Evolutionary conservation across 192 early-diverging fungal genomes (phyloP), one percentile per base, ranked within the genome.

Genomic region (Thamnidium elegans): DNA sequence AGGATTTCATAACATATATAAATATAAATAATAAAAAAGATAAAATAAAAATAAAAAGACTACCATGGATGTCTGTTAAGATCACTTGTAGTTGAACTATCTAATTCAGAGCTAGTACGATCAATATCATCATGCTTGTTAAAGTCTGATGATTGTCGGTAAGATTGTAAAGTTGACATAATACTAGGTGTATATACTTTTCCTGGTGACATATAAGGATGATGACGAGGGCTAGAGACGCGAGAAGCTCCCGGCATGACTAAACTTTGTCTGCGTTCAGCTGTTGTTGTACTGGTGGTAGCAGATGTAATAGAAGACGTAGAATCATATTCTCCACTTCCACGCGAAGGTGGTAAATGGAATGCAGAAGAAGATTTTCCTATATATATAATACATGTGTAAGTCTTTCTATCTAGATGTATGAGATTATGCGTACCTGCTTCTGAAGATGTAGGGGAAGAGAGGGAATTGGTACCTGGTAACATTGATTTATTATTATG

Each of bases 291-390:
- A 39, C 36, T 39, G 4, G 1, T 39, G 2, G 26, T 26, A 26
- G 2, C 1, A 7, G 55, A 56, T 15, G 55, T 30, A 39, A 19
- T 36, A 11, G 55, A 13, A 2, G 55, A 58, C 4, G 58, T 8
- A 44, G 58, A 23, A 44, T 59, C 58, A 26, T 59, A 59, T n/a
- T 56, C 55, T 19, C 34, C 34, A 4, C n/a, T 17, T 11, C 39
- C 58, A 26, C 58, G 58, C 15, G 58, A 59, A 45, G 58, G 43
- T 15, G 58, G 58, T 45, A 45, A 42, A 59, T 59, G 58, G 43
- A 59, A 59, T 59, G 58, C 58, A 59, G 58, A 59, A 42, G 58
- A 59, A 43, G 46, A 48, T 48, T 48, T 48, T 3, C 17, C 46
- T 48, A 48, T 26, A 26, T 26, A 36, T 6, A 10, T 39, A 39